Evolutionary conservation across 192 early-diverging fungal genomes (phyloP), one percentile per base, ranked within the genome.

Genomic region (Dissophora globulifera): DNA sequence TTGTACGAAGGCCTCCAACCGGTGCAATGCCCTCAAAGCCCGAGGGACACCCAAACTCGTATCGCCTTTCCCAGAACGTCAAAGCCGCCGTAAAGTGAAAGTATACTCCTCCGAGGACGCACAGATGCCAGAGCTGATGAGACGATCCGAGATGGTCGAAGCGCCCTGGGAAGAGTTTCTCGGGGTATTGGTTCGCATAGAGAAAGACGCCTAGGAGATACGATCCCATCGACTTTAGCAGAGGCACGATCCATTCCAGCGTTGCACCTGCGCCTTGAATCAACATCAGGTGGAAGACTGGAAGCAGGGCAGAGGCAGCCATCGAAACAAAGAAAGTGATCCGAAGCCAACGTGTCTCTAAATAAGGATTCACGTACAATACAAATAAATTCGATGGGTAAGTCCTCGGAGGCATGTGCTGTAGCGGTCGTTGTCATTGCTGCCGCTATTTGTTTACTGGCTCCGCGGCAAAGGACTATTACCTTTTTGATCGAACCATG

Each of bases 101-200:
- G 59, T 78, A 88, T 13, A 88, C 86, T 53, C 86, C 87, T n/a
- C 79, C 74, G 17, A 84, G 80, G 17, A 88, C 87, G 58, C 80
- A 83, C 16, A 85, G 49, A 43, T 88, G 87, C 87, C 87, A 88
- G 33, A 82, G 65, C 49, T 84, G 83, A 62, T 88, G 87, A 49
- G 82, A 84, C 22, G 84, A 82, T 31, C 87, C 87, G 40, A 78
- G 53, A 27, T 72, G 75, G 54, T 88, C 87, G 79, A 88, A 88
- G 17, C 72, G 58, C 13, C 87, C 87, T 25, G 87, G 87, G 52
- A 71, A 86, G 38, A 84, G 64, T 29, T 81, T 80, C 64, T 88
- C 87, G 45, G 87, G 87, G 42, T 82, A 86, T 13, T 84, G 83
- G 50, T 84, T 83, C 8, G 82, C 85, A 60, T 88, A 86, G 16